Evolutionary conservation across 305 asterid genomes (phyloP).

Genomic region (Solanum hybrid): DNA sequence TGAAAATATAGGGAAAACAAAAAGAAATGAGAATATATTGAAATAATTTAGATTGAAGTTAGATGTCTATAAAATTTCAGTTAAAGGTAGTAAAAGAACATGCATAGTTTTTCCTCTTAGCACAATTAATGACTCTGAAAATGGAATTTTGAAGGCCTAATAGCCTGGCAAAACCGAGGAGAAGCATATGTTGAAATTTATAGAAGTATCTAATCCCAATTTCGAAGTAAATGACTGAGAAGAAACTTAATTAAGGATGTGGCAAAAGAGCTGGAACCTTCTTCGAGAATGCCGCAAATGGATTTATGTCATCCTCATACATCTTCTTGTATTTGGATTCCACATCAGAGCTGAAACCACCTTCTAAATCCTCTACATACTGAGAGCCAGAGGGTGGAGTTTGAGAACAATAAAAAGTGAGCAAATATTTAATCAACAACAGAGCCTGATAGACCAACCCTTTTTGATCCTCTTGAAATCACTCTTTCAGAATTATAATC

Average conservation of each 20-base stretch:
- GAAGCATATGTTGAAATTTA: neutral
- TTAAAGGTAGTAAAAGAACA: neutral
- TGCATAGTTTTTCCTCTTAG: neutral
- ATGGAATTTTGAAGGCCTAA: neutral
- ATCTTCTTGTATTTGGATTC: slow-evolving; percentile 98
- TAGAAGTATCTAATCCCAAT: neutral
- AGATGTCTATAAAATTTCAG: neutral
- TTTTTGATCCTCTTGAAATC: slow-evolving; percentile 91
- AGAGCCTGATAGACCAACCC: slow-evolving; percentile 43
- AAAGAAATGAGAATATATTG: neutral
- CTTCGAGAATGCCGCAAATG: slow-evolving; percentile 93
- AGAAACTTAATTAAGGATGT: slow-evolving; percentile 13
- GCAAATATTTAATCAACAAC: slow-evolving; percentile 8
- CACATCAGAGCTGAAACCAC: slow-evolving; percentile 94
- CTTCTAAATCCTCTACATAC: slow-evolving; percentile 88
- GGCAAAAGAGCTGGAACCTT: slow-evolving; percentile 37
- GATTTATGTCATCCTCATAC: slow-evolving; percentile 96
- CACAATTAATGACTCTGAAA: neutral
- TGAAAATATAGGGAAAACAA: neutral
- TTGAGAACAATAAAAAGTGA: slow-evolving; percentile 13
- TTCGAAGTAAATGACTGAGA: neutral
- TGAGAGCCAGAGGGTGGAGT: slow-evolving; percentile 28
- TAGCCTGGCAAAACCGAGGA: neutral
- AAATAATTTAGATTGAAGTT: neutral
- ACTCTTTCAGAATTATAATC: slow-evolving; percentile 97